These are phyloP conservation scores for Metarhizium guizhouense DNA, from an alignment of 2,329 filamentous ascomycete genomes.

Conservation along the genomic window DNA sequence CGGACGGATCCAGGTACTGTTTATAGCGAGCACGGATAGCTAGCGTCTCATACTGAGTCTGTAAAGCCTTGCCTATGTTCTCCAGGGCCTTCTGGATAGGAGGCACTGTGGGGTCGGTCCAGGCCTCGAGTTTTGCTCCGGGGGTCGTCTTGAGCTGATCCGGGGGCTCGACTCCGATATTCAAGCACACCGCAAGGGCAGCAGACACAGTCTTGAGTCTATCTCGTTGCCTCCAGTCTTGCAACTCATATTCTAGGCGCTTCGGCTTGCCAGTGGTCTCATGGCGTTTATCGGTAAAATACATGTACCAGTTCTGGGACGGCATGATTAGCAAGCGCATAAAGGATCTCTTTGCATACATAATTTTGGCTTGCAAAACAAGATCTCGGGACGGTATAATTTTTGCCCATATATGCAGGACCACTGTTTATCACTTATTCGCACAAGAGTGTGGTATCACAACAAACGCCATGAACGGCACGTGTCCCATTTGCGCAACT, in stretches of 20 bases:
- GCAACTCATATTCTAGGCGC: constrained; percentile 53
- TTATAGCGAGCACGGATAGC: constrained; percentile 96
- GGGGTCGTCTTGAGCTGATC: constrained; percentile 95
- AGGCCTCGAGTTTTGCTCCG: constrained; percentile 88
- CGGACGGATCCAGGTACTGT: constrained; percentile 90
- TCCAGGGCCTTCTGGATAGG: constrained; percentile 80
- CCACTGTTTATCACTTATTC: neutral
- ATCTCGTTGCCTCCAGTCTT: constrained; percentile 97
- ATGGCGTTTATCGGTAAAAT: constrained; percentile 96
- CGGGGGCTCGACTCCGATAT: constrained; percentile 94
- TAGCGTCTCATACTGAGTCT: constrained; percentile 91
- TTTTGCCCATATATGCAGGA: neutral
- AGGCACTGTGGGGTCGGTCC: constrained; percentile 82
- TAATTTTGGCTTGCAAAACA: neutral
- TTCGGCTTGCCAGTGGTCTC: constrained; percentile 88
- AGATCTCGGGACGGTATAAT: neutral
- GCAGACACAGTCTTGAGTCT: constrained; percentile 94
- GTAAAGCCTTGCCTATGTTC: constrained; percentile 91
- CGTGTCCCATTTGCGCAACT: constrained; percentile 6
- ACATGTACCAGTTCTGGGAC: constrained; percentile 93
- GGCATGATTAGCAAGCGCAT: constrained; percentile 2
- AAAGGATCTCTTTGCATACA: neutral
- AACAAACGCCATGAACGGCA: constrained; percentile 2
- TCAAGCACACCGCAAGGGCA: constrained; percentile 86
- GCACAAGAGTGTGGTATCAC: constrained; percentile 3